Evolutionary conservation across 192 early-diverging fungal species (phyloP).

Genomic region (Linnemannia schmuckeri): DNA sequence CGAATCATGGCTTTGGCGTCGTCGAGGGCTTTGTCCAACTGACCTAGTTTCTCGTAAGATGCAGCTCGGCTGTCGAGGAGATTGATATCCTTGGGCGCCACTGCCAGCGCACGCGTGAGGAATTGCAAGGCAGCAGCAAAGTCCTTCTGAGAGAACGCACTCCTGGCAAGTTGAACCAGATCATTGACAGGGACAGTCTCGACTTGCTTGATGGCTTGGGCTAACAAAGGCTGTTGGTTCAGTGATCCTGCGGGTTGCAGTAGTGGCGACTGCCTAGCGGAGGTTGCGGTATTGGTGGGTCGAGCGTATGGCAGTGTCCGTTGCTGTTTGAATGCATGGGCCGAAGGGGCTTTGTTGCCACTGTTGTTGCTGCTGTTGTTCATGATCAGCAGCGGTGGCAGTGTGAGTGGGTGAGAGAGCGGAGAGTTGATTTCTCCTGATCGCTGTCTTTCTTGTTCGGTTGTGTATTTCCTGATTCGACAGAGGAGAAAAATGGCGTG

Average conservation of each 20-base stretch:
- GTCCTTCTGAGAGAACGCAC: constrained; percentile 37
- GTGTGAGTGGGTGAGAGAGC: neutral
- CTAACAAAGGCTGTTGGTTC: neutral
- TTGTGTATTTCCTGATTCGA: neutral
- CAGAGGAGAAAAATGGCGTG: neutral
- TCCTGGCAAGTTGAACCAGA: constrained; percentile 37
- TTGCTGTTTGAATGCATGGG: neutral
- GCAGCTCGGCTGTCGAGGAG: constrained; percentile 50
- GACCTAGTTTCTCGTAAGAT: constrained; percentile 27
- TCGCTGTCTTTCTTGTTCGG: neutral
- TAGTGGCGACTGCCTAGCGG: constrained; percentile 18
- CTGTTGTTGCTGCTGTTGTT: neutral
- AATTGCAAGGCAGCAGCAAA: constrained; percentile 19
- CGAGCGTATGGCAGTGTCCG: constrained; percentile 31
- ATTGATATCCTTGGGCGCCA: constrained; percentile 50
- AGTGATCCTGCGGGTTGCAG: neutral
- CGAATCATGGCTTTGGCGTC: constrained; percentile 47
- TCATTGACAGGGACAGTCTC: constrained; percentile 43
- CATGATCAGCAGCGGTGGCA: neutral
- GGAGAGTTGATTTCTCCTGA: neutral
- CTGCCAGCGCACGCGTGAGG: constrained; percentile 26
- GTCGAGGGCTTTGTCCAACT: constrained; percentile 21
- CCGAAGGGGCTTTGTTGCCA: neutral
- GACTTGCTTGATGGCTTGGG: neutral
- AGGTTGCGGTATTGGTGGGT: neutral